phyloP scores from a whole-genome alignment of 345 rosid genomes.

The Chamaenerion angustifolium region DNA sequence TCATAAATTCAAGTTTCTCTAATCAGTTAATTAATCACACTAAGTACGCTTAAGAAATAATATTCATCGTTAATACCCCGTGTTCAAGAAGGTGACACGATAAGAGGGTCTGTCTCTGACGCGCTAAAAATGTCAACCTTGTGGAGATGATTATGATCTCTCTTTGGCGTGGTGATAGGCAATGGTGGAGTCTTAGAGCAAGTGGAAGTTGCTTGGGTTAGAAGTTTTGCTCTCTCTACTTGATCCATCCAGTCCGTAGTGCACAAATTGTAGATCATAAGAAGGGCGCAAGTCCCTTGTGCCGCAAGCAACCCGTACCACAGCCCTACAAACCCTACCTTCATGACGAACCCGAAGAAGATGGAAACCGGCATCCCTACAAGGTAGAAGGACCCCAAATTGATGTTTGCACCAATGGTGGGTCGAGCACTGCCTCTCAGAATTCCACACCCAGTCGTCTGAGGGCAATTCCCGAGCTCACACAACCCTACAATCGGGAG shows the following conservation, averaged over 20 bases:
- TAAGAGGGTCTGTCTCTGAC: too few relatives aligned
- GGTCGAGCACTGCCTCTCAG: slow-evolving; percentile 88
- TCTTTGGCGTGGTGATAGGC: slow-evolving; percentile 12
- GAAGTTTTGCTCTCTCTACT: slow-evolving; percentile 54
- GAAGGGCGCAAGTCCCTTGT: slow-evolving; percentile 69
- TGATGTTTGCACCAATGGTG: slow-evolving; percentile 78
- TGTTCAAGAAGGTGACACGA: too few relatives aligned
- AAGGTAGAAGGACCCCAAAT: slow-evolving; percentile 78
- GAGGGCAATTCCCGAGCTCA: slow-evolving; percentile 96
- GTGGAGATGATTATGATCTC: slow-evolving; percentile 5
- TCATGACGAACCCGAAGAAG: slow-evolving; percentile 43
- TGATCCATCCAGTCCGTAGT: slow-evolving; percentile 67
- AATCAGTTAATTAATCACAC: too few relatives aligned
- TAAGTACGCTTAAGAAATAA: too few relatives aligned
- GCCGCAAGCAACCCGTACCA: slow-evolving; percentile 95
- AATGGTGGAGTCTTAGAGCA: slow-evolving; percentile 6
- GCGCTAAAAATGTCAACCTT: background rate
- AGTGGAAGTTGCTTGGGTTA: slow-evolving; percentile 27
- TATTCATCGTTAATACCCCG: too few relatives aligned
- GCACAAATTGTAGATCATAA: slow-evolving; percentile 56
- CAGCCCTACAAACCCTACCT: slow-evolving; percentile 70
- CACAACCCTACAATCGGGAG: slow-evolving; percentile 85
- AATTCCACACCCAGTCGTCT: slow-evolving; percentile 88
- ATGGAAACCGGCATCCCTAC: slow-evolving; percentile 91
- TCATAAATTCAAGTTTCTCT: too few relatives aligned